Percentiles rank a stretch among this genome's conserved stretches.
Conservation (phyloP, 139 green algal genomes). For the Tetradesmus lagerheimii region DNA sequence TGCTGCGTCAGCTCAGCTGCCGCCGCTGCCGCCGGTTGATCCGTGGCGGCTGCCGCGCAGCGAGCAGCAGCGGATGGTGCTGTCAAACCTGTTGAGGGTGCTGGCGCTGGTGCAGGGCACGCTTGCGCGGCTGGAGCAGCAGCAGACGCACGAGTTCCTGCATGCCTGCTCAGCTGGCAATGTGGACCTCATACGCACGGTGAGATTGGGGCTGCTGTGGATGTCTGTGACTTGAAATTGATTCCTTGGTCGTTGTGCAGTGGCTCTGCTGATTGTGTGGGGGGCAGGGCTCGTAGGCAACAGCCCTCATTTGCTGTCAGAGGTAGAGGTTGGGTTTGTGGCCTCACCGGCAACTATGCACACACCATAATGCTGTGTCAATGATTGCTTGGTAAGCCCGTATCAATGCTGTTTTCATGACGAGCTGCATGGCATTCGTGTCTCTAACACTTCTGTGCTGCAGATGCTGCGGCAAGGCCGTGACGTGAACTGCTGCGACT, state of each 20-base stretch:
- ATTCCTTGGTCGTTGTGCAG: too few species aligned
- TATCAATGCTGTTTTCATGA: too few species aligned
- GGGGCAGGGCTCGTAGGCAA: too few species aligned
- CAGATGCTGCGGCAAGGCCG: conserved; percentile 50
- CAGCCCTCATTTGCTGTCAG: too few species aligned
- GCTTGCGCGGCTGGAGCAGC: conserved; percentile 8
- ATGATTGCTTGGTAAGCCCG: too few species aligned
- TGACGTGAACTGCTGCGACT: conserved; percentile 55
- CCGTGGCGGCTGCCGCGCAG: neutral
- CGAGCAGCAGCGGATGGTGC: conserved; percentile 21
- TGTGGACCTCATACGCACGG: neutral
- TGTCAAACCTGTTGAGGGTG: conserved; percentile 39
- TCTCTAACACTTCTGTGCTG: neutral
- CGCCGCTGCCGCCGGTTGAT: neutral
- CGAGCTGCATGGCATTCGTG: too few species aligned
- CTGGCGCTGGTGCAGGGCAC: neutral
- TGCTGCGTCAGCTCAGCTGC: neutral
- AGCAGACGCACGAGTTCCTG: conserved; percentile 24
- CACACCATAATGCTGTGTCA: conserved; percentile 58
- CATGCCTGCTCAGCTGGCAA: conserved; percentile 16
- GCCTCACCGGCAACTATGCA: too few species aligned
- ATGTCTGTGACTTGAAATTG: too few species aligned
- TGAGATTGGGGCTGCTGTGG: neutral
- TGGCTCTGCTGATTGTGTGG: too few species aligned
- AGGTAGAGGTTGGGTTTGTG: too few species aligned